A percentile compares a stretch with the other conserved stretches of the same genome.
Conservation (phyloP, 768 basidiomycete genomes). For the Russula compacta region DNA sequence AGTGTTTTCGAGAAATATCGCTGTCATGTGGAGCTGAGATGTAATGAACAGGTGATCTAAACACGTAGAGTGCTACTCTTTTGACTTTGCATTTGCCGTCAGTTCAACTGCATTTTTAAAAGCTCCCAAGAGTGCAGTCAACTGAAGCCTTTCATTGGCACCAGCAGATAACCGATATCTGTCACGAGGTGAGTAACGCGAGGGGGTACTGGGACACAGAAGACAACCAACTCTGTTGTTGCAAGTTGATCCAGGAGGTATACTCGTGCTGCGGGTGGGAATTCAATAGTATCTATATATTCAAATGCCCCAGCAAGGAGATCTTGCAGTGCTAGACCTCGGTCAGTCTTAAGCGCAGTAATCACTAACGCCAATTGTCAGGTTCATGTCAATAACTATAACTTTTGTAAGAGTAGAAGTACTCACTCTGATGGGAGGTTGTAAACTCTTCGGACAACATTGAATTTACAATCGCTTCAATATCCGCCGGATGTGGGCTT, state of each 20-base stretch:
- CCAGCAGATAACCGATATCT: slow-evolving; percentile 91
- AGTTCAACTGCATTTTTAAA: slow-evolving; percentile 91
- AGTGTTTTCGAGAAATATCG: background rate
- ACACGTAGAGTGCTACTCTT: slow-evolving; percentile 9
- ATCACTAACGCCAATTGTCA: slow-evolving; percentile 51
- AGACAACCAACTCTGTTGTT: slow-evolving; percentile 75
- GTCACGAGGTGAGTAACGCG: background rate
- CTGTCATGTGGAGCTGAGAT: background rate
- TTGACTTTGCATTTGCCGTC: slow-evolving; percentile 34
- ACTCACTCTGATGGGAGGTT: slow-evolving; percentile 71
- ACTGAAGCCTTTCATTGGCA: slow-evolving; percentile 87
- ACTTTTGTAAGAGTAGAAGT: background rate
- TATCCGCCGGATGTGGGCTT: slow-evolving; percentile 90
- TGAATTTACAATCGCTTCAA: slow-evolving; percentile 85
- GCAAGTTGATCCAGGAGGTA: slow-evolving; percentile 90
- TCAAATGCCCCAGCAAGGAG: slow-evolving; percentile 88
- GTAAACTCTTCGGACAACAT: slow-evolving; percentile 97
- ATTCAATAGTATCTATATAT: slow-evolving; percentile 75
- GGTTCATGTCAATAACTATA: background rate
- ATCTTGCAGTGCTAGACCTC: slow-evolving; percentile 92
- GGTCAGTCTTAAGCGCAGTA: slow-evolving; percentile 75
- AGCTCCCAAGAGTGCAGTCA: slow-evolving; percentile 82
- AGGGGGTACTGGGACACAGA: background rate
- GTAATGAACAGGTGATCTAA: slow-evolving; percentile 7
- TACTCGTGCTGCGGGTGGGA: slow-evolving; percentile 77